These are phyloP conservation scores for Boletus barrowsii DNA, from an alignment of 768 basidiomycete genomes.

Conservation along the genomic window DNA sequence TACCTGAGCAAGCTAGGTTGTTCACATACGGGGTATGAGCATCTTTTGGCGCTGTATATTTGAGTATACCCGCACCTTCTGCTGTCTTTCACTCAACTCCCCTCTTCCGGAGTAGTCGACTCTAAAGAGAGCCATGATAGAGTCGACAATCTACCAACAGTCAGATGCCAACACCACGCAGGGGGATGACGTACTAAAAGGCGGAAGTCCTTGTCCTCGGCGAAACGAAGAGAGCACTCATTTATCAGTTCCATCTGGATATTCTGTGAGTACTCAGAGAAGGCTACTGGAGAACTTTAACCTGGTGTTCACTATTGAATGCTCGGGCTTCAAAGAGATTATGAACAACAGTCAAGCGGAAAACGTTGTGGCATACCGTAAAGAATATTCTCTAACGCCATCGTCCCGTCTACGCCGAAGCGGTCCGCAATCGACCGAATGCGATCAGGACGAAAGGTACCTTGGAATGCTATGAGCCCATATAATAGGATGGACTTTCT, in stretches of 20 bases:
- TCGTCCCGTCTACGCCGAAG: slow-evolving; percentile 87
- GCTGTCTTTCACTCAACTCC: slow-evolving; percentile 90
- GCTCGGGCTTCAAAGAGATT: slow-evolving; percentile 59
- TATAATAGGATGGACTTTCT: neutral
- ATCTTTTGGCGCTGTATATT: neutral
- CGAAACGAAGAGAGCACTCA: slow-evolving; percentile 82
- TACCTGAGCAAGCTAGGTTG: slow-evolving; percentile 78
- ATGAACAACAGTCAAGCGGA: slow-evolving; percentile 4
- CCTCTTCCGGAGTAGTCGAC: slow-evolving; percentile 93
- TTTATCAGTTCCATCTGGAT: slow-evolving; percentile 86
- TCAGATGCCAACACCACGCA: slow-evolving; percentile 4
- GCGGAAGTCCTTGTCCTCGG: slow-evolving; percentile 83
- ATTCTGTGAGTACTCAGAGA: slow-evolving; percentile 4
- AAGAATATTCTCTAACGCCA: slow-evolving; percentile 88
- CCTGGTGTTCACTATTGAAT: slow-evolving; percentile 91
- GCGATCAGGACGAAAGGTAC: slow-evolving; percentile 94
- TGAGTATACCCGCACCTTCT: slow-evolving; percentile 53
- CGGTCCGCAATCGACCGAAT: slow-evolving; percentile 88
- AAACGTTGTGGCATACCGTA: slow-evolving; percentile 53
- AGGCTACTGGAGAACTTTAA: slow-evolving; percentile 23
- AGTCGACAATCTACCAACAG: slow-evolving; percentile 75
- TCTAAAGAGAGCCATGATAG: slow-evolving; percentile 95
- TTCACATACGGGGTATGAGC: slow-evolving; percentile 14
- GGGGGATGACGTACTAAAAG: slow-evolving; percentile 49
- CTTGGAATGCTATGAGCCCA: slow-evolving; percentile 37